A percentile compares a stretch with the other conserved stretches of the same genome.
Conservation (phyloP, 2,329 filamentous ascomycete species). For the Diaporthe velutina region DNA sequence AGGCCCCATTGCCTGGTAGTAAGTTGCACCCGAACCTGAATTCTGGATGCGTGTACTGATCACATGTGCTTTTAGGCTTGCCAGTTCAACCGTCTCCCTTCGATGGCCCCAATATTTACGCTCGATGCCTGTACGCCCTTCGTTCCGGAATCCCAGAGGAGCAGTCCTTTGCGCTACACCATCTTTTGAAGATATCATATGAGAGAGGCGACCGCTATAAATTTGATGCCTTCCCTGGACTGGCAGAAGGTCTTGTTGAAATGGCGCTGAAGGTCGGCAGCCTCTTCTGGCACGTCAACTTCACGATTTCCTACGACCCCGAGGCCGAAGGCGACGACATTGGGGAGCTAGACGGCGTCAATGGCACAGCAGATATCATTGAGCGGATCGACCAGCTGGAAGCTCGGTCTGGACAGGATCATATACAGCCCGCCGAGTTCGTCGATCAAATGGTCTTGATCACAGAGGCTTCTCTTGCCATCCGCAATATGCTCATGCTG, state of each 20-base stretch:
- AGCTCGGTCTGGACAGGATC: slow-evolving; percentile 71
- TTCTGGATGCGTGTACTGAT: neutral
- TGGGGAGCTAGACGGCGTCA: slow-evolving; percentile 63
- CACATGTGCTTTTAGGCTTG: slow-evolving; percentile 24
- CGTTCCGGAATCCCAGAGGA: slow-evolving; percentile 84
- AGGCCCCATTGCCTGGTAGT: slow-evolving; percentile 67
- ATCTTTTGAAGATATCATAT: slow-evolving; percentile 94
- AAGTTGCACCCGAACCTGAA: slow-evolving; percentile 52
- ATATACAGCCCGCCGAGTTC: slow-evolving; percentile 80
- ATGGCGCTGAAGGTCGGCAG: slow-evolving; percentile 84
- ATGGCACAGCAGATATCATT: slow-evolving; percentile 80
- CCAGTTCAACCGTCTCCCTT: slow-evolving; percentile 54
- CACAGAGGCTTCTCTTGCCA: slow-evolving; percentile 87
- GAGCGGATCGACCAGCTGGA: slow-evolving; percentile 76
- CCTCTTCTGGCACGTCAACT: slow-evolving; percentile 85
- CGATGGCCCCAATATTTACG: slow-evolving; percentile 90
- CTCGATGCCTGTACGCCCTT: slow-evolving; percentile 86
- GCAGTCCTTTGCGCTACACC: slow-evolving; percentile 92
- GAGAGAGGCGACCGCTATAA: slow-evolving; percentile 96
- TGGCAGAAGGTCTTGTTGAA: slow-evolving; percentile 89
- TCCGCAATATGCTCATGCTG: slow-evolving; percentile 96
- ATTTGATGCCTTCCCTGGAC: slow-evolving; percentile 89
- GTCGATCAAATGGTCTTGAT: slow-evolving; percentile 80
- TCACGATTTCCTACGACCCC: slow-evolving; percentile 79
- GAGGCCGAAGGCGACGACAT: slow-evolving; percentile 66